Conservation (phyloP, 108 stramenopile genomes). For the Halocafeteria seosinensis region DNA sequence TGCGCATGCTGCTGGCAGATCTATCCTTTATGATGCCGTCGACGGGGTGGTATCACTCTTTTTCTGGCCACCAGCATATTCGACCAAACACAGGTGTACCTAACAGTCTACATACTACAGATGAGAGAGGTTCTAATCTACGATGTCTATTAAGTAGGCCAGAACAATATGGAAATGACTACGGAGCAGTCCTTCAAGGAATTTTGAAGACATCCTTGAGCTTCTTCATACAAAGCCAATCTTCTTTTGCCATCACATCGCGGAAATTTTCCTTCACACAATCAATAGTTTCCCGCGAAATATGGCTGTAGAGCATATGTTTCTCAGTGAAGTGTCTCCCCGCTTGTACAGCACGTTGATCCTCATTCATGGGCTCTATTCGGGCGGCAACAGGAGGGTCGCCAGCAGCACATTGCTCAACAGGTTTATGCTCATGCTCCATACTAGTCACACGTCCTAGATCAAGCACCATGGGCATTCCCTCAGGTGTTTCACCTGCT, state of each 20-base stretch:
- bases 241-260: conserved; percentile 82
- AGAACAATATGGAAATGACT: no score
- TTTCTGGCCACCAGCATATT: background rate
- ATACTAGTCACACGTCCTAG: conserved; percentile 61
- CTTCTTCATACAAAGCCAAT: no score
- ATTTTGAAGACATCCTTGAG: no score
- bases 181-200: no score
- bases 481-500: conserved; percentile 64
- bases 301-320: conserved; percentile 66
- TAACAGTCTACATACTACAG: no score
- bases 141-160: no score
- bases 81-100: no score
- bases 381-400: conserved; percentile 60
- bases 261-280: conserved; percentile 90
- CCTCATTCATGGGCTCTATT: conserved; percentile 28
- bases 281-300: conserved; percentile 83
- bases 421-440: conserved; percentile 69
- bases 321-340: conserved; percentile 89
- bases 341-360: conserved; percentile 56
- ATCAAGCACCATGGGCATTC: conserved; percentile 27
- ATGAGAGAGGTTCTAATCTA: no score
- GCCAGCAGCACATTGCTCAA: conserved; percentile 71
- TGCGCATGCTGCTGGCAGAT: conserved; percentile 8
- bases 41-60: conserved; percentile 6
- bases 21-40: conserved; percentile 4